phyloP scores from a whole-genome alignment of 148 eudicot species.

The Salicornia ramosissima region DNA sequence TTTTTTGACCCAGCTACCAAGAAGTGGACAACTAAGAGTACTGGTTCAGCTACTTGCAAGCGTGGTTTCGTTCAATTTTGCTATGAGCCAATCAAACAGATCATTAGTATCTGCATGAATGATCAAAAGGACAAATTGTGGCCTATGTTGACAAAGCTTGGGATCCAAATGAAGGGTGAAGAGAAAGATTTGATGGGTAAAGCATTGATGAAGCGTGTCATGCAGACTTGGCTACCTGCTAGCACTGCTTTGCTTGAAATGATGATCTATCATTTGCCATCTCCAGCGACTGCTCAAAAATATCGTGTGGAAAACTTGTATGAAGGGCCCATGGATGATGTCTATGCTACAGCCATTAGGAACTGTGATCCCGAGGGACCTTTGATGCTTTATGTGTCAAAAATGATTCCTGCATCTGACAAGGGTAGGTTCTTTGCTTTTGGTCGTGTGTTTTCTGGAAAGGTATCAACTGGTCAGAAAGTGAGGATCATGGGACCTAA shows the following conservation, averaged over 20 bases:
- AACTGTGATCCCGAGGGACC: conserved; percentile 86
- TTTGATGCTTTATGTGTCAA: conserved; percentile 76
- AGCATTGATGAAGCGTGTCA: too few species aligned
- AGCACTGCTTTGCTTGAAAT: conserved; percentile 66
- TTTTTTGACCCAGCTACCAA: conserved; percentile 73
- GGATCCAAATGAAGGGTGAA: too few species aligned
- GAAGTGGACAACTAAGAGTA: conserved; percentile 71
- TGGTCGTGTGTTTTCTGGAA: conserved; percentile 78
- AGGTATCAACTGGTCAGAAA: conserved; percentile 69
- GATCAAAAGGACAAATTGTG: conserved; percentile 74
- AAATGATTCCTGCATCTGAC: conserved; percentile 89
- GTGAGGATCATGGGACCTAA: conserved; percentile 89
- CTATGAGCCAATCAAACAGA: conserved; percentile 81
- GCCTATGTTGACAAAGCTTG: too few species aligned
- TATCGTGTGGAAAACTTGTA: conserved; percentile 85
- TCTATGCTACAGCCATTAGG: conserved; percentile 67
- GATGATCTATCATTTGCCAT: conserved; percentile 80
- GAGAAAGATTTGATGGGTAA: too few species aligned
- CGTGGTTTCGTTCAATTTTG: conserved; percentile 90
- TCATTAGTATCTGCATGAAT: conserved; percentile 70
- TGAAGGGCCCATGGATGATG: conserved; percentile 79
- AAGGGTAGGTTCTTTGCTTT: conserved; percentile 87
- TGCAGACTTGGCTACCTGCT: conserved; percentile 88
- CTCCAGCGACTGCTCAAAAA: conserved; percentile 63
- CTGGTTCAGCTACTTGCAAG: conserved; percentile 59